Base-by-base conservation (phyloP, 192 early-diverging fungal genomes). In the Coemansia sp. region DNA sequence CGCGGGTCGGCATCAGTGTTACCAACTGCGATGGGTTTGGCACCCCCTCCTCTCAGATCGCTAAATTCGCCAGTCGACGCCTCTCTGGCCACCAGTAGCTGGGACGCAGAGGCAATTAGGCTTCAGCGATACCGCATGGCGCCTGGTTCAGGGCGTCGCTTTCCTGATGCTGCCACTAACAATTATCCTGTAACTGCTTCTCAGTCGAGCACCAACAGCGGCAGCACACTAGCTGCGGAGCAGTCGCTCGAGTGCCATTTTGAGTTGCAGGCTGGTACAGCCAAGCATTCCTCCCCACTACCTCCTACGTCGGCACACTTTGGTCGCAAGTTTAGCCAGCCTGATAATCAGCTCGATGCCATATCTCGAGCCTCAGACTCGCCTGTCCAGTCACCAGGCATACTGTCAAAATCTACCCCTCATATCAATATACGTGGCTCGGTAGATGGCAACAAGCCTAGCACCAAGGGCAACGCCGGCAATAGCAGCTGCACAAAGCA, bases 291-390 rank as follows among this genome's bases (percentile, higher is more conserved):
- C 3, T 14, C 52, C 13, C 52, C 52, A 32, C 26, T 11, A 53
- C 52, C 13, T 4, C 52, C 52, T 26, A 3, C 11, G 26, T 53
- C 52, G 14, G n/a, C 52, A 30, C 42, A 21, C n/a, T 73, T 64
- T 64, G 53, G 32, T 4, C 78, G 78, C 70, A 81, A 81, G 63
- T 72, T 76, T 21, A 76, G 74, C 49, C 78, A 81, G 3, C 78
- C 73, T 21, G 70, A 81, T 11, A 53, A 62, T 2, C 57, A 75
- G 66, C 64, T 75, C 21, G 69, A 64, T 9, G 50, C 67, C 28
- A 60, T 50, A 3, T 50, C 74, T 10, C 55, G 38, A 26, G 14
- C 64, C 10, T 60, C 35, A 4, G 38, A 62, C n/a, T 77, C 70
- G 37, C 78, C 68, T 6, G 49, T 53, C 5, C 60, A 52, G 39